Conservation (phyloP, 2,329 filamentous ascomycete genomes). For the Penicillium brasilianum region DNA sequence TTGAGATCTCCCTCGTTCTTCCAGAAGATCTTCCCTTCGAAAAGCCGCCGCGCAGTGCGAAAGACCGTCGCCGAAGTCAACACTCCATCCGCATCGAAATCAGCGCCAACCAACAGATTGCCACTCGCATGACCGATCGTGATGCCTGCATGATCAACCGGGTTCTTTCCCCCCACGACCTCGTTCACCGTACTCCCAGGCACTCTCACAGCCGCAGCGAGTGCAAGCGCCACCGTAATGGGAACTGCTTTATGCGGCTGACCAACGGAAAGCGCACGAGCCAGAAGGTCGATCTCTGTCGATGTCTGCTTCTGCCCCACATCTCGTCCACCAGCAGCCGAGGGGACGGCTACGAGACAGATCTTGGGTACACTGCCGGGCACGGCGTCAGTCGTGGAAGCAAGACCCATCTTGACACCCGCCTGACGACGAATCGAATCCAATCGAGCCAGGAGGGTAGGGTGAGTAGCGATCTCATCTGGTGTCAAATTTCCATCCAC, state of each 20-base stretch:
- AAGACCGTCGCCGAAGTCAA: constrained; percentile 52
- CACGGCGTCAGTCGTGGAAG: constrained; percentile 49
- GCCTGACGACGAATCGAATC: constrained; percentile 63
- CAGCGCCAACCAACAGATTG: constrained; percentile 50
- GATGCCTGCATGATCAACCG: constrained; percentile 42
- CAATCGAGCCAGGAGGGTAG: constrained; percentile 53
- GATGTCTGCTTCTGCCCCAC: constrained; percentile 35
- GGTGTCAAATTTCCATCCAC: constrained; percentile 54
- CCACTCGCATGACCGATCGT: constrained; percentile 55
- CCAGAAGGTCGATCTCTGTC: constrained; percentile 48
- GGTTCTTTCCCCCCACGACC: constrained; percentile 30
- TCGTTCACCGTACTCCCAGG: constrained; percentile 47
- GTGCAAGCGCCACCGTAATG: constrained; percentile 59
- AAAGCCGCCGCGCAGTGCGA: constrained; percentile 54
- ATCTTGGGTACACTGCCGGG: constrained; percentile 67
- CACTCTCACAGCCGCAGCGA: constrained; percentile 56
- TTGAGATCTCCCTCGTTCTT: constrained; percentile 21
- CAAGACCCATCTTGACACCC: constrained; percentile 66
- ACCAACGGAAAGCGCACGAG: constrained; percentile 59
- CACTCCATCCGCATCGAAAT: constrained; percentile 42
- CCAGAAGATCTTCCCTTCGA: constrained; percentile 55
- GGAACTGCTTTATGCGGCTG: constrained; percentile 63
- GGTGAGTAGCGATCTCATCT: constrained; percentile 56
- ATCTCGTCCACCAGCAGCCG: constrained; percentile 14
- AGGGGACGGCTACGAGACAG: constrained; percentile 55